A percentile compares a stretch with the other conserved stretches of the same genome.
Evolutionary conservation across 805 yeast species (phyloP).

Genomic region (Metschnikowia cubensis): DNA sequence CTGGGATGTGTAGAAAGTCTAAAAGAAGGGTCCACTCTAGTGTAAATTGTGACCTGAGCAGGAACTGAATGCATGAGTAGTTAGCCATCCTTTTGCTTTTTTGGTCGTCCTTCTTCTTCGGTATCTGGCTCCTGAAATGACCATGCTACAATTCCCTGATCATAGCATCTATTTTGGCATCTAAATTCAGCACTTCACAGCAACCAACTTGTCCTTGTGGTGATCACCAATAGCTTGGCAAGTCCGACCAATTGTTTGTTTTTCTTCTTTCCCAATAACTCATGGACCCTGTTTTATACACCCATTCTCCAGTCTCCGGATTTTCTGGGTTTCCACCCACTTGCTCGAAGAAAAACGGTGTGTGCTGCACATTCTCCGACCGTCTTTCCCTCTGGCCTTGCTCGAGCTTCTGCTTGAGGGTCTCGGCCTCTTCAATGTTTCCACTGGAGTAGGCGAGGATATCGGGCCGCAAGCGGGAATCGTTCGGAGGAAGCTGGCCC

Average conservation of each 20-base stretch:
- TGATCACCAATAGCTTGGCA: slow-evolving; percentile 53
- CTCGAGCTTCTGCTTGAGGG: slow-evolving; percentile 63
- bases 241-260: slow-evolving; percentile 55
- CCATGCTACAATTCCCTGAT: too few species aligned
- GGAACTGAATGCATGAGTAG: too few species aligned
- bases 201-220: neutral
- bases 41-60: too few species aligned
- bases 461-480: slow-evolving; percentile 88
- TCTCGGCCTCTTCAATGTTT: slow-evolving; percentile 67
- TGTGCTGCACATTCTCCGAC: slow-evolving; percentile 43
- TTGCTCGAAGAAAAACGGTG: slow-evolving; percentile 62
- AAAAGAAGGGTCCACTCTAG: too few species aligned
- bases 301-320: slow-evolving; percentile 49
- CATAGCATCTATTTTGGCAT: too few species aligned
- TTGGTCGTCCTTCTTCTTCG: too few species aligned
- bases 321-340: slow-evolving; percentile 28
- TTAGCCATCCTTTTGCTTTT: too few species aligned
- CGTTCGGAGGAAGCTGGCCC: slow-evolving; percentile 71
- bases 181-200: too few species aligned
- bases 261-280: slow-evolving; percentile 81
- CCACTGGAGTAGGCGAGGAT: slow-evolving; percentile 68
- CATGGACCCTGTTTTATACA: slow-evolving; percentile 50
- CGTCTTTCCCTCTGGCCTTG: slow-evolving; percentile 78
- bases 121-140: too few species aligned
- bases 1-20: too few species aligned